Evolutionary conservation across 768 basidiomycete species (phyloP).

Genomic region (Serendipita sp.): DNA sequence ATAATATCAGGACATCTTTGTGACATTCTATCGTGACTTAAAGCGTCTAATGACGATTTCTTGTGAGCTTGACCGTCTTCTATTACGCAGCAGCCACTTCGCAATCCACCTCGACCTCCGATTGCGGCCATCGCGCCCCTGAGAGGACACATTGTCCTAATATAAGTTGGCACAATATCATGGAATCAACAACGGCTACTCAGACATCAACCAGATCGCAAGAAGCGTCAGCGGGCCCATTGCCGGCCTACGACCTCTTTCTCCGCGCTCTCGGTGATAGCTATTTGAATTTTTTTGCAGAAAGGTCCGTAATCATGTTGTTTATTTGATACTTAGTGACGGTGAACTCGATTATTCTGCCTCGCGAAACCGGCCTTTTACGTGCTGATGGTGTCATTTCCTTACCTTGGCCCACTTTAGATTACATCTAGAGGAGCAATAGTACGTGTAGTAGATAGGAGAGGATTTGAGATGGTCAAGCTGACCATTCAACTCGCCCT

Average conservation of each 20-base stretch:
- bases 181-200: neutral
- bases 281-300: slow-evolving; percentile 10
- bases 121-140: too few relatives aligned
- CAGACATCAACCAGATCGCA: neutral
- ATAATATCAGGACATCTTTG: too few relatives aligned
- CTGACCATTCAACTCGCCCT: neutral
- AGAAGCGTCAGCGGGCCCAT: neutral
- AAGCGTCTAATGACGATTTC: too few relatives aligned
- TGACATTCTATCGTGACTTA: too few relatives aligned
- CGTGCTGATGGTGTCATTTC: neutral
- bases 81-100: too few relatives aligned
- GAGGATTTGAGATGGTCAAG: neutral
- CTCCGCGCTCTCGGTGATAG: slow-evolving; percentile 1
- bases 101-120: too few relatives aligned
- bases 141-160: too few relatives aligned
- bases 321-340: neutral
- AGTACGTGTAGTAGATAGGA: slow-evolving; percentile 33
- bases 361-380: slow-evolving; percentile 4
- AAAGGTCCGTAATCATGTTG: slow-evolving; percentile 1
- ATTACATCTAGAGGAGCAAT: slow-evolving; percentile 48
- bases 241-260: slow-evolving; percentile 6
- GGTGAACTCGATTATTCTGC: neutral
- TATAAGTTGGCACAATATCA: neutral
- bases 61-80: too few relatives aligned
- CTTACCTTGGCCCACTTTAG: neutral